Base-by-base conservation (phyloP, 164 flowering plant species). In the Dillenia suffruticosa region DNA sequence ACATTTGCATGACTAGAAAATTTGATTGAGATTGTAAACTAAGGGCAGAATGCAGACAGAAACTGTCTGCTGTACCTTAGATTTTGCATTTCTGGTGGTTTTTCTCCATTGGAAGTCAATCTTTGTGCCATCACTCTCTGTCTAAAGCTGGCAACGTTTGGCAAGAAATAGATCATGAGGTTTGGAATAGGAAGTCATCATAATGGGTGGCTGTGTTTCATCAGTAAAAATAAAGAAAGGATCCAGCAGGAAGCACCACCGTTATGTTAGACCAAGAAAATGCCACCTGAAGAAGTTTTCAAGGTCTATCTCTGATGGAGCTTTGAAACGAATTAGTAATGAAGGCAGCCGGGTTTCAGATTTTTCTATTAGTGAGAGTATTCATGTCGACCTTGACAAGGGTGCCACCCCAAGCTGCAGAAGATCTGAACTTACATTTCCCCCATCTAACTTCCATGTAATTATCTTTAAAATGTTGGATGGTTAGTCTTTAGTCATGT, bases 121-220 rank as follows among this genome's bases (percentile, higher is more conserved):
- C 40, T 26, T 26, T 26, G 40, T 26, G 40, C 40, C 40, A 26
- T 2, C 40, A 26, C 40, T 26, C 40, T 26, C 40, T 26, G 5
- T 26, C 40, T 26, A 26, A 26, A 26, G 40, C 40, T 26, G 40
- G 40, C 40, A 26, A 26, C 5, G 5, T 26, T 26, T 26, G 40
- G 40, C 40, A 26, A 2, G 40, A 26, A 26, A 26, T 26, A 26
- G 40, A 2, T 26, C 40, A 26, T 26, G 40, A 2, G 40, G 40
- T 26, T 26, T 26, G 5, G 3, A 26, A 26, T 26, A 26, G 40
- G 40, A 26, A 26, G 40, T 5, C 40, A 26, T 71, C 44, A 67
- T 11, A 71, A 92, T 92, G 96, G 98, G 98, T 56, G 78, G 70
- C 49, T 88, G 97, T 73, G 81, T 81, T 32, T 92, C 97, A 57